Evolutionary conservation across 1,139 yeast species (phyloP).

Genomic region (Kurtzmaniella quercitrusa): DNA sequence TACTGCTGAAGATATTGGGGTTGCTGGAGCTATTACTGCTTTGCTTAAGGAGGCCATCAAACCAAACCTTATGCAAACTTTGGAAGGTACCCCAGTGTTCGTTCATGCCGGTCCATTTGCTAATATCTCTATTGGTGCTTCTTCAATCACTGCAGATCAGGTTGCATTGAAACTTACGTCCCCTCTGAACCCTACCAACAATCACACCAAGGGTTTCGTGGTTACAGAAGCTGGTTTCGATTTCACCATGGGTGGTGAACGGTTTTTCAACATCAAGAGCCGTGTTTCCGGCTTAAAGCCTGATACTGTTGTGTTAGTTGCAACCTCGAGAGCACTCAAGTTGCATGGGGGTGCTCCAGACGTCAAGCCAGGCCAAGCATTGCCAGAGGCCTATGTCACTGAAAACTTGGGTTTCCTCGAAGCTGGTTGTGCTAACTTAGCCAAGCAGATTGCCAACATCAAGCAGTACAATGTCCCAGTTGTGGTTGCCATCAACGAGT

Average conservation of each 20-base stretch:
- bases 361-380: slow-evolving; percentile 74
- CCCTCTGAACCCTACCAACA: slow-evolving; percentile 41
- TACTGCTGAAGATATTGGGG: slow-evolving; percentile 75
- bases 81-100: slow-evolving; percentile 81
- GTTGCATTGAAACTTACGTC: slow-evolving; percentile 65
- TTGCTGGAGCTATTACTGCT: slow-evolving; percentile 80
- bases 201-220: slow-evolving; percentile 56
- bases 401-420: slow-evolving; percentile 64
- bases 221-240: slow-evolving; percentile 86
- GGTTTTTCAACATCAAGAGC: slow-evolving; percentile 77
- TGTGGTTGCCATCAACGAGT: slow-evolving; percentile 74
- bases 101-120: slow-evolving; percentile 89
- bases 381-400: slow-evolving; percentile 62
- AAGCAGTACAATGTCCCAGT: slow-evolving; percentile 72
- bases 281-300: slow-evolving; percentile 72
- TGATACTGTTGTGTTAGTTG: slow-evolving; percentile 71
- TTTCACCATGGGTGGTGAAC: slow-evolving; percentile 86
- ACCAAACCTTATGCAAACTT: slow-evolving; percentile 80
- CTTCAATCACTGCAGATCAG: slow-evolving; percentile 74
- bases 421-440: slow-evolving; percentile 67
- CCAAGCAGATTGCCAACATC: slow-evolving; percentile 70
- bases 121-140: slow-evolving; percentile 80
- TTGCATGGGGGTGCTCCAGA: slow-evolving; percentile 83
- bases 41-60: slow-evolving; percentile 75
- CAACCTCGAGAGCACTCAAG: slow-evolving; percentile 76